Base-by-base conservation (phyloP, 306 rosid genomes). In the Gastrolobium villosum region DNA sequence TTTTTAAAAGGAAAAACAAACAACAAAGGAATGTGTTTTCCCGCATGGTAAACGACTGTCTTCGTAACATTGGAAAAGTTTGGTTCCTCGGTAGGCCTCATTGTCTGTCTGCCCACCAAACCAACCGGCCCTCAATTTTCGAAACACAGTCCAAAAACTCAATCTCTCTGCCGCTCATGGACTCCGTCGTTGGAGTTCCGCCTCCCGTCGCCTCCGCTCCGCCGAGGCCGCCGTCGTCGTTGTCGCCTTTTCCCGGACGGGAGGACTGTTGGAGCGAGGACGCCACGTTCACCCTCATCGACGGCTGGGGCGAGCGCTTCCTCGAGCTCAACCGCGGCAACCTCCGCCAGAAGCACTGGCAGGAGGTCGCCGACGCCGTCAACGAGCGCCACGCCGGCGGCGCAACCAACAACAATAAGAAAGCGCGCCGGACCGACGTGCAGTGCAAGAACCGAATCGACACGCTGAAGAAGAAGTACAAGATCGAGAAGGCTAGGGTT, bases 381-480 rank as follows among this genome's bases (percentile, higher is more conserved):
- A 92, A 92, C 90, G 44, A 79, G 75, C 52, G 69, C 4, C 92
- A 89, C 72, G 69, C 48, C 44, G 66, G 50, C 67, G 82, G 14
- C 10, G 31, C 5, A 10, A 15, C 7, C 26, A 10, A 7, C 72
- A n/a, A 1, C 50, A 28, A 15, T 20, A 72, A 14, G 45, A 87
- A 82, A 77, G 70, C 89, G 3, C 77, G 78, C 28, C 93, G 94
- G 10, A 89, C 91, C 53, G 91, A 88, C 54, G 74, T 90, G 20
- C 97, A 92, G 88, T 92, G 94, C 75, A 90, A 92, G 64, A 88
- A 90, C 82, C 97, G 97, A 60, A 88, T 92, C 88, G 94, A 92
- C 79, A 90, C 97, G 26, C 90, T 92, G 0, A 92, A 92, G 82
- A 92, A 87, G 86, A 92, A 87, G 93, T 92, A 88, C 73, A 90